Base-by-base conservation (phyloP, 495 filamentous ascomycete species). In the Daldinia bambusicola region DNA sequence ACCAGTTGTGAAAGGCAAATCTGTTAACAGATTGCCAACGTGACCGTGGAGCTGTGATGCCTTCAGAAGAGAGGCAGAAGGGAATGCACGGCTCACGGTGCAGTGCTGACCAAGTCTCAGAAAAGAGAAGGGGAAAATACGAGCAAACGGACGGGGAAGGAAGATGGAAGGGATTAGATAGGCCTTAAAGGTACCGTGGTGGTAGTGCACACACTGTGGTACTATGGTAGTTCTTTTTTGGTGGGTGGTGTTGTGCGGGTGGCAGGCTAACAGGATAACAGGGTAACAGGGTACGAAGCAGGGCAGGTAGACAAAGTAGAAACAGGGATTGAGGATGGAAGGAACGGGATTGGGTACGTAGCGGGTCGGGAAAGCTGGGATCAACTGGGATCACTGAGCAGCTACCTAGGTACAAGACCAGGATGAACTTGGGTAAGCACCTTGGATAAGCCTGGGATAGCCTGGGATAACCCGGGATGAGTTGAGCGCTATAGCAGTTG, bases 11-110 rank as follows among this genome's bases (percentile, higher is more conserved):
- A 48, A 52, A 61, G 62, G n/a, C 55, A 59, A 55, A 52, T 34
- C 65, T 62, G 61, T 1, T 57, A 61, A 62, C 56, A 48, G 52
- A 59, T 13, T 52, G 34, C 53, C 48, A 69, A 50, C 26, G 52
- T 37, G 53, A 63, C 40, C 61, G 65, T 66, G 16, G 58, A 66
- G 58, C 55, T 69, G 36, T 57, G 56, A 63, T 64, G 56, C 70
- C 66, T 73, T 73, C 63, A 40, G 43, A 63, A 48, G 51, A 73
- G 61, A 66, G 64, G 61, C 34, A 26, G 60, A 61, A 16, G 16
- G 61, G 56, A 66, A 66, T 55, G 57, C 70, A 69, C 70, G 61
- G 70, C 62, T 73, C 70, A 73, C 70, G 70, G 66, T 66, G 45
- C 34, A 65, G 37, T 65, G 51, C 52, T 61, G 57, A 61, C 61